A percentile compares a stretch with the other conserved stretches of the same genome.
Evolutionary conservation across 768 basidiomycete genomes (phyloP).

Genomic region (Suillus placidus): DNA sequence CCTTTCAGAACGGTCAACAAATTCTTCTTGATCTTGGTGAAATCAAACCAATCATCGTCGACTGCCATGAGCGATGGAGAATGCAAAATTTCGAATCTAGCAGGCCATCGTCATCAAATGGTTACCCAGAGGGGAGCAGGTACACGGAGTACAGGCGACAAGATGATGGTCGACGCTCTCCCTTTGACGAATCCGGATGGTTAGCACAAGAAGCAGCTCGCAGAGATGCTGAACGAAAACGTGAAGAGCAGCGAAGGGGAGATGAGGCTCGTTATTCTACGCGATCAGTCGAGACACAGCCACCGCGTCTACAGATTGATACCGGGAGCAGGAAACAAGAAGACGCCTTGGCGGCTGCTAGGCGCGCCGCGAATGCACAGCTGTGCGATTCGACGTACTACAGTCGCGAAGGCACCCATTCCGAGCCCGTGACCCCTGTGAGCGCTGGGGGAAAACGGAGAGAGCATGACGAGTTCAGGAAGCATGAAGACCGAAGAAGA

Average conservation of each 20-base stretch:
- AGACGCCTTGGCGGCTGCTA: conserved; percentile 27
- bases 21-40: conserved; percentile 67
- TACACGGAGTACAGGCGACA: conserved; percentile 27
- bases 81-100: conserved; percentile 42
- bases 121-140: conserved; percentile 13
- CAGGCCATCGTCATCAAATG: conserved; percentile 21
- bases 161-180: conserved; percentile 24
- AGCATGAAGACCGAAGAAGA: conserved; percentile 47
- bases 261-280: conserved; percentile 40
- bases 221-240: conserved; percentile 34
- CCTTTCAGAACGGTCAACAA: conserved; percentile 68
- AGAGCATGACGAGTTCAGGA: conserved; percentile 34
- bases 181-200: conserved; percentile 36
- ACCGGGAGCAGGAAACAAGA: conserved; percentile 36
- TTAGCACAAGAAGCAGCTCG: conserved; percentile 35
- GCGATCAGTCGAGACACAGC: conserved; percentile 17
- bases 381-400: conserved; percentile 24
- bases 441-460: conserved; percentile 32
- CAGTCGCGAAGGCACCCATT: conserved; percentile 20
- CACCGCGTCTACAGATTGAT: conserved; percentile 31
- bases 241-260: conserved; percentile 39
- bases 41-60: conserved; percentile 65
- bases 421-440: conserved; percentile 31
- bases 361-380: conserved; percentile 29
- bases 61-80: conserved; percentile 65